A percentile compares a stretch with the other conserved stretches of the same genome.
These are phyloP conservation scores for Takashimella koratensis DNA, from an alignment of 1,284 basidiomycete species.

Conservation along the genomic window DNA sequence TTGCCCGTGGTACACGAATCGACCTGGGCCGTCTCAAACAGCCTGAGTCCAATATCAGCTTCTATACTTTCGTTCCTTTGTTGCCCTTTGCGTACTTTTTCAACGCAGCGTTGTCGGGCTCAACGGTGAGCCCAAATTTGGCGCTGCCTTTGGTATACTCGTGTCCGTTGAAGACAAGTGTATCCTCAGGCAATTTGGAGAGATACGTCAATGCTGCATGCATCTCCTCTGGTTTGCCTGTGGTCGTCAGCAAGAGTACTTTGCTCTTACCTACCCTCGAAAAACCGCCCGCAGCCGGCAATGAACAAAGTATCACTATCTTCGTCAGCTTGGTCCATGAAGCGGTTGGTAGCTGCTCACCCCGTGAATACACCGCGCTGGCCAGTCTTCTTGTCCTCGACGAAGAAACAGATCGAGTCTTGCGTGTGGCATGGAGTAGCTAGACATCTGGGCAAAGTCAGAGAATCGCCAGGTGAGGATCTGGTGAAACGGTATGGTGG, in stretches of 20 bases:
- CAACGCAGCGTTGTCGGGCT: constrained; percentile 44
- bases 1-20: constrained; percentile 47
- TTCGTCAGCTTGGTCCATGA: neutral
- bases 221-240: constrained; percentile 81
- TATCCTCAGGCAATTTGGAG: constrained; percentile 70
- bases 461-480: neutral
- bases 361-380: constrained; percentile 81
- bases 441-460: constrained; percentile 58
- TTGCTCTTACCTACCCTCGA: constrained; percentile 56
- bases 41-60: constrained; percentile 21
- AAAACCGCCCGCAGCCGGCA: constrained; percentile 93
- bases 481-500: neutral
- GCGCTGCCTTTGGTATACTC: constrained; percentile 75
- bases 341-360: constrained; percentile 40
- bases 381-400: constrained; percentile 63
- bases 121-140: constrained; percentile 43
- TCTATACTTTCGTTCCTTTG: neutral
- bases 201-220: constrained; percentile 70
- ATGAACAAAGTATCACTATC: constrained; percentile 84
- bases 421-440: constrained; percentile 95
- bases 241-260: neutral
- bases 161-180: constrained; percentile 85
- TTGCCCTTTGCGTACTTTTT: constrained; percentile 23
- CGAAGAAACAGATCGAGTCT: constrained; percentile 89
- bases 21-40: constrained; percentile 33